Evolutionary conservation across 768 basidiomycete genomes (phyloP).

Genomic region (Mycena albidolilacea): DNA sequence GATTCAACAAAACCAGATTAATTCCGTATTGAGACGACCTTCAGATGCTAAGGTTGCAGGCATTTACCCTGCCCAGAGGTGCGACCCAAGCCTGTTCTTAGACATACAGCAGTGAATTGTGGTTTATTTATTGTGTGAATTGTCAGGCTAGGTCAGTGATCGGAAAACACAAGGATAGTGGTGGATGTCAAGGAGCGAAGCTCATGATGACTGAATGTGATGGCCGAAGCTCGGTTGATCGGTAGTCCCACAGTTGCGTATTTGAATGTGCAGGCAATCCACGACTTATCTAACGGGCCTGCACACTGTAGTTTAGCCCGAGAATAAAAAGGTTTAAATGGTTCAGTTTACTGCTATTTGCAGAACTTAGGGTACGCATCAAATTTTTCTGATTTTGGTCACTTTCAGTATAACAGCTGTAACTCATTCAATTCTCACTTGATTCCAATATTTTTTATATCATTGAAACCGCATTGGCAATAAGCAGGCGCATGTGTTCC

Average conservation of each 20-base stretch:
- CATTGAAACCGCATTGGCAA: neutral
- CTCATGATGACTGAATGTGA: no score
- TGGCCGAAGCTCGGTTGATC: no score
- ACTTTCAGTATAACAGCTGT: constrained; percentile 11
- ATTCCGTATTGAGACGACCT: no score
- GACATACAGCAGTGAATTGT: neutral
- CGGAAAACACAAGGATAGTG: neutral
- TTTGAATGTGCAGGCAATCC: no score
- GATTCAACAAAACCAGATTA: neutral
- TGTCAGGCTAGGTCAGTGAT: neutral
- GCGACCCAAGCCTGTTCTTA: neutral
- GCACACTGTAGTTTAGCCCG: no score
- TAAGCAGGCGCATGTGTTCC: neutral
- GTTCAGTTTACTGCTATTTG: neutral
- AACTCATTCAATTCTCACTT: constrained; percentile 3
- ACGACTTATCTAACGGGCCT: no score
- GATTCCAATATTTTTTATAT: neutral
- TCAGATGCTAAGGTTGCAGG: neutral
- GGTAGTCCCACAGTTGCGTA: no score
- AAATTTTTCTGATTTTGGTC: neutral
- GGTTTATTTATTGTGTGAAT: neutral
- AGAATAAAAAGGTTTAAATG: no score
- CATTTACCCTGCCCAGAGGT: neutral
- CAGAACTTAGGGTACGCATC: constrained; percentile 3
- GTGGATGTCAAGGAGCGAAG: neutral